These are phyloP conservation scores for Leptographium radiaticola DNA, from an alignment of 2,329 filamentous ascomycete genomes.

Conservation along the genomic window DNA sequence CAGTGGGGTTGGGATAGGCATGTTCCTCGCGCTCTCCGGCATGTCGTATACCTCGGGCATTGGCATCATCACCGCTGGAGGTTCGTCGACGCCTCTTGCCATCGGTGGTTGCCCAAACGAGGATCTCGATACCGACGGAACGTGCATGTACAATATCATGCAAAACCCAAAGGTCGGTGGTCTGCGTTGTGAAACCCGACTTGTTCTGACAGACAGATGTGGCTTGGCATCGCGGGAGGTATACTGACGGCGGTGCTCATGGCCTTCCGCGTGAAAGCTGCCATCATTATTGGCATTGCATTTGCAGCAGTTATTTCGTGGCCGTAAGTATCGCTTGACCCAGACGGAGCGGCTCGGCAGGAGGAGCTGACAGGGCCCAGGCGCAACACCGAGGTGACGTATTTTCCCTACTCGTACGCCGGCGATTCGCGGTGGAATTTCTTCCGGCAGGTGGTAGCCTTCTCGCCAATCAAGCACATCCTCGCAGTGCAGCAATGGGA, in stretches of 20 bases:
- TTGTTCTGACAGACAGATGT: conserved; percentile 38
- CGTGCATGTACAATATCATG: conserved; percentile 1
- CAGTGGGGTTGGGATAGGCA: conserved; percentile 50
- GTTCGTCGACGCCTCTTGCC: conserved; percentile 54
- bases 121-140: conserved; percentile 27
- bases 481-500: conserved; percentile 56
- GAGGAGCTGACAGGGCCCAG: not conserved
- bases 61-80: conserved; percentile 59
- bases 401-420: conserved; percentile 54
- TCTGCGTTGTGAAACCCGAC: too few relatives aligned
- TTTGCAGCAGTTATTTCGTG: conserved; percentile 63
- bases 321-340: conserved; percentile 36
- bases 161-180: conserved; percentile 4
- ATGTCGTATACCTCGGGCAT: conserved; percentile 72
- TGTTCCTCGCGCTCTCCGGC: conserved; percentile 51
- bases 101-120: conserved; percentile 60
- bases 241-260: conserved; percentile 70
- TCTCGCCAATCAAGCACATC: conserved; percentile 54
- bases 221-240: conserved; percentile 73
- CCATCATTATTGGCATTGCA: conserved; percentile 60
- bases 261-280: conserved; percentile 63
- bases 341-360: not conserved
- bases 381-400: conserved; percentile 49
- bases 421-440: conserved; percentile 55
- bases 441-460: conserved; percentile 59